These are phyloP conservation scores for Aspergillus piperis DNA, from an alignment of 2,329 filamentous ascomycete species.

Conservation along the genomic window DNA sequence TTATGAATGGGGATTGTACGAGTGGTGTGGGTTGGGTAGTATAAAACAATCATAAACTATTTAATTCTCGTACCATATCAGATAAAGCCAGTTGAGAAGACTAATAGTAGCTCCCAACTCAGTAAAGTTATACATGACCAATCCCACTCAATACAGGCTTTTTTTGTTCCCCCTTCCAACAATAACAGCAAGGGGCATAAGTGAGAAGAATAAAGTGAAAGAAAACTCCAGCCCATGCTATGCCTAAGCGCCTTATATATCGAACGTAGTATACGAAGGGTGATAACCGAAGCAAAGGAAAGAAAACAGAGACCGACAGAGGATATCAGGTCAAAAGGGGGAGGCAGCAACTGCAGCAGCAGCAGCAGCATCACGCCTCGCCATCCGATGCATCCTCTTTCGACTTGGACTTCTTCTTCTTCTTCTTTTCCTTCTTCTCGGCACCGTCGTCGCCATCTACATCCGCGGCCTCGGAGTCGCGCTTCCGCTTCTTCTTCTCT, in stretches of 20 bases:
- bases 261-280: constrained; percentile 12
- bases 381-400: constrained; percentile 31
- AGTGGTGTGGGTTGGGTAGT: neutral
- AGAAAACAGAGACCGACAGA: constrained; percentile 19
- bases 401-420: constrained; percentile 46
- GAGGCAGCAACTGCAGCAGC: neutral
- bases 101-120: neutral
- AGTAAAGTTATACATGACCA: constrained; percentile 6
- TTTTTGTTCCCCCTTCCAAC: neutral
- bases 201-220: constrained; percentile 14
- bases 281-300: constrained; percentile 1
- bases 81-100: neutral
- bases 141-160: constrained; percentile 3
- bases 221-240: constrained; percentile 43
- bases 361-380: constrained; percentile 22
- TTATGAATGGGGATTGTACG: neutral
- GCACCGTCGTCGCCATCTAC: constrained; percentile 35
- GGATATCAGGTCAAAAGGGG: constrained; percentile 13
- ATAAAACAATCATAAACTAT: neutral
- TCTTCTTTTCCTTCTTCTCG: constrained; percentile 65
- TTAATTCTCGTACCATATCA: constrained; percentile 4
- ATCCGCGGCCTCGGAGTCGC: constrained; percentile 39
- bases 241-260: constrained; percentile 37
- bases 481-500: constrained; percentile 48
- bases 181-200: neutral